Percentiles rank a stretch among this genome's conserved stretches.
These are phyloP conservation scores for Xylariaceae sp. DNA, from an alignment of 2,329 filamentous ascomycete genomes.

Conservation along the genomic window DNA sequence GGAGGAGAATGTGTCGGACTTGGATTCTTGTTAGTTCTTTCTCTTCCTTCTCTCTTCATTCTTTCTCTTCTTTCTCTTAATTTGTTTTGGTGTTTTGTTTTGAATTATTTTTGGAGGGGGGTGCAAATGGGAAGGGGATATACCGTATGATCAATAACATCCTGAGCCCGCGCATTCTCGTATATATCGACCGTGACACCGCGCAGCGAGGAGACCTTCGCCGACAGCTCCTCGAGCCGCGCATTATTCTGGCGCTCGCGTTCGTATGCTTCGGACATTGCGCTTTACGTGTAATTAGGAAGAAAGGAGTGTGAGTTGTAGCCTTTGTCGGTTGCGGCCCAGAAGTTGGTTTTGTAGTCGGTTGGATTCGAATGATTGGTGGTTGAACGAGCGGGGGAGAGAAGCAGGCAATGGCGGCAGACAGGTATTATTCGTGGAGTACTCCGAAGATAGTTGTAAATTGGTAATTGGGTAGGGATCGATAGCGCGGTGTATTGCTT, in stretches of 20 bases:
- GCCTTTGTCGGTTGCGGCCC: neutral
- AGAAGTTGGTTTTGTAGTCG: neutral
- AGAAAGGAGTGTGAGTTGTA: neutral
- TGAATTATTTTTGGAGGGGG: neutral
- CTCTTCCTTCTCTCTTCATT: neutral
- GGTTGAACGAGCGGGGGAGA: neutral
- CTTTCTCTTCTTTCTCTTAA: neutral
- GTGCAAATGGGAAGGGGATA: slow-evolving; percentile 27
- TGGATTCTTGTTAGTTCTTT: neutral
- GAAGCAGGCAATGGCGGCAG: too few relatives aligned
- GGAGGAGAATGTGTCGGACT: slow-evolving; percentile 87
- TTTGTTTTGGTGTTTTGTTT: neutral
- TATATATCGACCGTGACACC: slow-evolving; percentile 97
- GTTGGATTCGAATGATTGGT: neutral
- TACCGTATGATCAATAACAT: slow-evolving; percentile 83
- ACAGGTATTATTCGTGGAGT: too few relatives aligned
- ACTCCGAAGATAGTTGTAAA: too few relatives aligned
- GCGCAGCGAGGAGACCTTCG: slow-evolving; percentile 86
- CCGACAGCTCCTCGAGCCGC: slow-evolving; percentile 82
- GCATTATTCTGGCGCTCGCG: slow-evolving; percentile 89
- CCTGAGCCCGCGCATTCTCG: slow-evolving; percentile 85
- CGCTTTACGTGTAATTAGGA: neutral
- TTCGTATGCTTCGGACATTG: slow-evolving; percentile 72
- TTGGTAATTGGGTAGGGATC: neutral
- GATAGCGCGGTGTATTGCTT: neutral